A percentile compares a stretch with the other conserved stretches of the same genome.
phyloP scores from a whole-genome alignment of 768 basidiomycete genomes.

The Austroboletus eburneus region DNA sequence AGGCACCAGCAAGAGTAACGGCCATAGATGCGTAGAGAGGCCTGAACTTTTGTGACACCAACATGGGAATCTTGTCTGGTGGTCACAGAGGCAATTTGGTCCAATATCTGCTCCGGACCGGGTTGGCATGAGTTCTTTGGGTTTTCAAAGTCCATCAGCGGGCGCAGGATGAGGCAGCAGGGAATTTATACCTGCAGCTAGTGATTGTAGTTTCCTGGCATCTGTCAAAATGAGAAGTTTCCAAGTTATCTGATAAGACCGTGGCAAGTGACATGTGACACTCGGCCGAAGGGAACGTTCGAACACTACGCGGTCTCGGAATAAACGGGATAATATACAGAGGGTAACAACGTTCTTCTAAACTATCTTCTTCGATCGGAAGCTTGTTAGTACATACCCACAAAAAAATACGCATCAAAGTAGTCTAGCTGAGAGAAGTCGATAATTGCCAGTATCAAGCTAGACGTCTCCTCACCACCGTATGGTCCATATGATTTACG shows the following conservation, averaged over 20 bases:
- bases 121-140: too few species aligned
- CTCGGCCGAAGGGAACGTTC: too few species aligned
- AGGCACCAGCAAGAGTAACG: conserved; percentile 55
- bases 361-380: too few species aligned
- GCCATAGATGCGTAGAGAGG: conserved; percentile 48
- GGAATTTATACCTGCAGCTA: conserved; percentile 12
- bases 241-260: conserved; percentile 13
- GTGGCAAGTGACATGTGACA: too few species aligned
- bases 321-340: too few species aligned
- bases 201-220: conserved; percentile 18
- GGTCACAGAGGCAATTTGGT: neutral
- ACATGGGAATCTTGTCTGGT: conserved; percentile 27
- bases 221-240: neutral
- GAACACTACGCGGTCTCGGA: too few species aligned
- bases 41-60: conserved; percentile 49
- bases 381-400: too few species aligned
- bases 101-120: neutral
- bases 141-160: conserved; percentile 3
- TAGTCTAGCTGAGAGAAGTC: too few species aligned
- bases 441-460: too few species aligned
- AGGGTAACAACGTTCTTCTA: too few species aligned
- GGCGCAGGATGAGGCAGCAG: too few species aligned
- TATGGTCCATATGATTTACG: neutral
- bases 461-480: neutral
- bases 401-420: too few species aligned